phyloP scores from a whole-genome alignment of 331 rosid genomes.

The Pyrus hybrid region DNA sequence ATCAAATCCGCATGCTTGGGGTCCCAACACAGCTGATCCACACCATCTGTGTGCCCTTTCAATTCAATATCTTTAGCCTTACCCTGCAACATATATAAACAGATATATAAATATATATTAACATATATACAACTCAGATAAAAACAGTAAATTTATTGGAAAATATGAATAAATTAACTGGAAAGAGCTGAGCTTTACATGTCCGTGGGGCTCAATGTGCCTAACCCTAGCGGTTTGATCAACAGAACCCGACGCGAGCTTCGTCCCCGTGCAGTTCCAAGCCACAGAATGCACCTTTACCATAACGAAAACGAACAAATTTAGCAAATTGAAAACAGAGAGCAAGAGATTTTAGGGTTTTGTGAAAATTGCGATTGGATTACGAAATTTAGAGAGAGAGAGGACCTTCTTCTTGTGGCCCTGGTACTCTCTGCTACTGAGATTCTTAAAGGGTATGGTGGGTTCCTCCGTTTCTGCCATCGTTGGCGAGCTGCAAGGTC shows the following conservation, averaged over 20 bases:
- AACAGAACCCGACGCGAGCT: conserved; percentile 96
- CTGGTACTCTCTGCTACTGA: conserved; percentile 78
- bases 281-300: conserved; percentile 89
- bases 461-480: conserved; percentile 47
- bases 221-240: conserved; percentile 95
- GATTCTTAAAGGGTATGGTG: conserved; percentile 52
- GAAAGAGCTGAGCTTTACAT: conserved; percentile 31
- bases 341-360: neutral
- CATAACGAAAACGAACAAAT: neutral
- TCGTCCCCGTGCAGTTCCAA: conserved; percentile 90
- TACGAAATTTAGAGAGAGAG: neutral
- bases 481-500: neutral
- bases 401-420: conserved; percentile 87
- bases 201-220: conserved; percentile 85
- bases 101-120: neutral
- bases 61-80: conserved; percentile 82
- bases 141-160: neutral
- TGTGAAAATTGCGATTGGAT: neutral
- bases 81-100: conserved; percentile 39
- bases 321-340: neutral
- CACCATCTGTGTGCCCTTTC: conserved; percentile 97
- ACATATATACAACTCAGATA: neutral
- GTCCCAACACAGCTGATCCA: conserved; percentile 99
- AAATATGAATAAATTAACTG: neutral
- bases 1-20: conserved; percentile 88